Evolutionary conservation across 495 filamentous ascomycete genomes (phyloP), one percentile per base, ranked within the genome.

Genomic region (Talaromyces liani): DNA sequence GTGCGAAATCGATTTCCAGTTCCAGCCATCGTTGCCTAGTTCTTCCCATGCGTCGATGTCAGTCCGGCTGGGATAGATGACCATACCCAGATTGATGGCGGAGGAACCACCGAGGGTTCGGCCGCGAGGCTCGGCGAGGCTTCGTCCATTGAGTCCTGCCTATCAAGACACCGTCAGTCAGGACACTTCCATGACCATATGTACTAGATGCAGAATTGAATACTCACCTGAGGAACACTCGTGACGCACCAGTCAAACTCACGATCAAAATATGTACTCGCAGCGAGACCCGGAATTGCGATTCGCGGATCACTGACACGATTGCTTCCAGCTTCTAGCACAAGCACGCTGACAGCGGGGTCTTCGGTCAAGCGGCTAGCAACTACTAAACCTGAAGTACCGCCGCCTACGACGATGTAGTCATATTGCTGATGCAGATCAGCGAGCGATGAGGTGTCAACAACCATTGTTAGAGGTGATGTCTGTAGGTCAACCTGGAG

Each of bases 61-160:
- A 9, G 64, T 66, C 33, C 69, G 70, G 18, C 73, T 74, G 7
- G 73, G 67, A 55, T 78, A 79, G 9, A 80, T 68, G 60, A 76
- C 67, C 75, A 83, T 78, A 62, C 79, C 71, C 58, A 75, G 75
- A 65, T 85, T 87, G 64, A 87, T 74, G 10, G 73, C 80, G 18
- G 79, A 84, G 20, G 75, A 79, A 7, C 84, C 84, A n/a, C 85
- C 85, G 2, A 86, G 68, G 27, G 75, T 75, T 64, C 79, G 80
- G 10, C 83, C 83, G 6, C 77, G 78, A 18, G 75, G 64, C 59
- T 79, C 66, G 64, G 60, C n/a, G 16, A 72, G 5, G 18, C 36
- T 57, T 61, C 67, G 63, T 24, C 68, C 71, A 65, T 70, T 66
- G 3, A 73, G 58, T 10, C 39, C 41, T 68, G 66, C 54, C 71